Evolutionary conservation across 164 flowering plant genomes (phyloP).

Genomic region (Paratinospora sagittata): DNA sequence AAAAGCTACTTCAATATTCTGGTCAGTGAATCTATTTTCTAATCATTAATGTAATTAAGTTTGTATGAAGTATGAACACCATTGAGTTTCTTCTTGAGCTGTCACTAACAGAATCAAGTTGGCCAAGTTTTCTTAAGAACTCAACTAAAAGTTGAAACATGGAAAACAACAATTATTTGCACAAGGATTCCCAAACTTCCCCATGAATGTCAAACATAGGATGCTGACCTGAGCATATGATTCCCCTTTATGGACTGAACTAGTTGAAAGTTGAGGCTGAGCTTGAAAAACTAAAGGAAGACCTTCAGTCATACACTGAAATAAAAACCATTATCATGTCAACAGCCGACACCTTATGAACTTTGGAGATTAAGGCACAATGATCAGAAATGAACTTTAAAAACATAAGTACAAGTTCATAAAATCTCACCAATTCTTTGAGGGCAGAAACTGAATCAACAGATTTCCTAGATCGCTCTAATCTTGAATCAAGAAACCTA

Average conservation of each 20-base stretch:
- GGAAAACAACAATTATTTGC: not conserved
- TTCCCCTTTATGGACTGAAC: conserved; percentile 39
- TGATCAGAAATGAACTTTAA: not conserved
- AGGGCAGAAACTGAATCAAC: conserved; percentile 25
- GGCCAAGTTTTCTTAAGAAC: not conserved
- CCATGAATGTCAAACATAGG: not conserved
- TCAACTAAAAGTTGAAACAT: not conserved
- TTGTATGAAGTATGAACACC: conserved; percentile 44
- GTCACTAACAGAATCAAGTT: not conserved
- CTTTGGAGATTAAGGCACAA: conserved; percentile 6
- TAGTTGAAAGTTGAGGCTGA: conserved; percentile 43
- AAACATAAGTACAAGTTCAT: conserved; percentile 9
- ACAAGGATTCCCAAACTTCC: not conserved
- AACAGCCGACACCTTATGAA: conserved; percentile 3
- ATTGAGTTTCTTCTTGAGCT: conserved; percentile 22
- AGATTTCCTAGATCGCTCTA: conserved; percentile 48
- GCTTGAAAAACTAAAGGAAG: conserved; percentile 47
- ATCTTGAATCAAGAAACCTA: conserved; percentile 45
- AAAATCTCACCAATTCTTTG: conserved; percentile 23
- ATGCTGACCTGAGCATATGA: conserved; percentile 62
- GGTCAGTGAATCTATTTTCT: no score
- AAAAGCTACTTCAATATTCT: not conserved
- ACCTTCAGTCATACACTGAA: conserved; percentile 75
- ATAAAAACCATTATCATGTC: not conserved
- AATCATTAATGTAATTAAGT: not conserved